Evolutionary conservation across 2,329 filamentous ascomycete species (phyloP).

Genomic region (Penicillium nordicum): DNA sequence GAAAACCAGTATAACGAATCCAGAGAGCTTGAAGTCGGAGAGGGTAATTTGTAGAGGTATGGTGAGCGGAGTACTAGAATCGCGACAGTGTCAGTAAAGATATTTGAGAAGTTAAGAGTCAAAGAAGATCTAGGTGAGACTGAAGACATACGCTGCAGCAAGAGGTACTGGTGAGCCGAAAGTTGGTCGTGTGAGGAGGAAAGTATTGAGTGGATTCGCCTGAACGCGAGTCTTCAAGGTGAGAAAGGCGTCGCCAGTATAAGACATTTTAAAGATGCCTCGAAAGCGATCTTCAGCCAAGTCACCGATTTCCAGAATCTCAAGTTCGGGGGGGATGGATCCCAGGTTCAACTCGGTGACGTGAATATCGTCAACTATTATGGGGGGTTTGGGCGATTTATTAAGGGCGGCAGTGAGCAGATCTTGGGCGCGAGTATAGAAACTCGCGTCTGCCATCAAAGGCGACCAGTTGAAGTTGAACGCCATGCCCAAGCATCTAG

Average conservation of each 20-base stretch:
- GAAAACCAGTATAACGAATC: slow-evolving; percentile 96
- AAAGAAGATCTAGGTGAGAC: not conserved
- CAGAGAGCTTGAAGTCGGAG: slow-evolving; percentile 91
- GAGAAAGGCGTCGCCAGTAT: slow-evolving; percentile 90
- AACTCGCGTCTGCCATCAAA: slow-evolving; percentile 87
- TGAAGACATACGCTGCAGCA: slow-evolving; percentile 63
- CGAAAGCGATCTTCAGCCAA: slow-evolving; percentile 94
- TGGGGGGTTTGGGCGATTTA: slow-evolving; percentile 95
- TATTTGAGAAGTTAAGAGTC: not conserved
- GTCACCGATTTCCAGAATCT: slow-evolving; percentile 97
- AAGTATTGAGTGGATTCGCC: slow-evolving; percentile 96
- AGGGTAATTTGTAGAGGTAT: slow-evolving; percentile 97
- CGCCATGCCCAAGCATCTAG: slow-evolving; percentile 64
- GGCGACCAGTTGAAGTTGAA: slow-evolving; percentile 99
- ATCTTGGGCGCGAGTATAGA: slow-evolving; percentile 86
- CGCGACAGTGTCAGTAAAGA: slow-evolving; percentile 11
- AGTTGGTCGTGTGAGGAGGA: slow-evolving; percentile 81
- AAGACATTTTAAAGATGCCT: slow-evolving; percentile 99
- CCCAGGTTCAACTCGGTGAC: slow-evolving; percentile 97
- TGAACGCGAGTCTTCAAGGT: slow-evolving; percentile 95
- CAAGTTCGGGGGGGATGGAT: slow-evolving; percentile 87
- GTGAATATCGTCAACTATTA: slow-evolving; percentile 98
- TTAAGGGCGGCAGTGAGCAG: slow-evolving; percentile 93
- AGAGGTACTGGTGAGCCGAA: slow-evolving; percentile 92
- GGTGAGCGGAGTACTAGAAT: slow-evolving; percentile 69